phyloP scores from a whole-genome alignment of 306 rosid species.

The Quillaja saponaria region DNA sequence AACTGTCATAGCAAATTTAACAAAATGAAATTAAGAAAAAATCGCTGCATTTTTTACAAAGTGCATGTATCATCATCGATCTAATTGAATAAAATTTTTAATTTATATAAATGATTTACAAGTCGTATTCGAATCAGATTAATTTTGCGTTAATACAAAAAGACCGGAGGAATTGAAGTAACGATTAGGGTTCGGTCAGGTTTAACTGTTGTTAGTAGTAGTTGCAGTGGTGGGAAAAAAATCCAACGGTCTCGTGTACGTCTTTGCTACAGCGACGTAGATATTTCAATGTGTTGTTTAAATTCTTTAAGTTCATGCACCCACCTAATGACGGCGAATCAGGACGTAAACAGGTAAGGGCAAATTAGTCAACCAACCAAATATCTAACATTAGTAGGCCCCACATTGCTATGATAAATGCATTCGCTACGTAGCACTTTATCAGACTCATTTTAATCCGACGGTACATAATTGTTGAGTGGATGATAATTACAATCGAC shows the following conservation, averaged over 20 bases:
- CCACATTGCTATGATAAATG: background rate
- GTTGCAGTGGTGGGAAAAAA: too few species aligned
- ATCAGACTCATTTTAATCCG: background rate
- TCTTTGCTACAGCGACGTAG: conserved; percentile 23
- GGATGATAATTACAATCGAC: background rate
- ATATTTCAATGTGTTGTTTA: background rate
- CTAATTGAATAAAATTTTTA: too few species aligned
- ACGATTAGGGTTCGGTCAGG: too few species aligned
- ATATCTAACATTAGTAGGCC: conserved; percentile 7
- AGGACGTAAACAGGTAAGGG: conserved; percentile 3
- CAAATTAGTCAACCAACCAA: background rate
- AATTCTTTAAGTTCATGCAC: background rate
- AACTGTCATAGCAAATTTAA: too few species aligned
- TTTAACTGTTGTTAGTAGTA: too few species aligned
- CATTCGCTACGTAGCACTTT: conserved; percentile 36
- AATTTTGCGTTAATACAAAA: too few species aligned
- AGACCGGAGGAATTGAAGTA: too few species aligned
- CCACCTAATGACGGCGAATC: conserved; percentile 1
- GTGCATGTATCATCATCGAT: too few species aligned
- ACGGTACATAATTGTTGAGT: background rate
- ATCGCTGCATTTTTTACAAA: too few species aligned
- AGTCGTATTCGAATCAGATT: too few species aligned
- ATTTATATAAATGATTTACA: too few species aligned
- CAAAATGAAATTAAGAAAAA: too few species aligned
- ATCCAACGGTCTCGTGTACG: conserved; percentile 42